Evolutionary conservation across 495 filamentous ascomycete species (phyloP), one percentile per base, ranked within the genome.

Genomic region (Xylona heveae): DNA sequence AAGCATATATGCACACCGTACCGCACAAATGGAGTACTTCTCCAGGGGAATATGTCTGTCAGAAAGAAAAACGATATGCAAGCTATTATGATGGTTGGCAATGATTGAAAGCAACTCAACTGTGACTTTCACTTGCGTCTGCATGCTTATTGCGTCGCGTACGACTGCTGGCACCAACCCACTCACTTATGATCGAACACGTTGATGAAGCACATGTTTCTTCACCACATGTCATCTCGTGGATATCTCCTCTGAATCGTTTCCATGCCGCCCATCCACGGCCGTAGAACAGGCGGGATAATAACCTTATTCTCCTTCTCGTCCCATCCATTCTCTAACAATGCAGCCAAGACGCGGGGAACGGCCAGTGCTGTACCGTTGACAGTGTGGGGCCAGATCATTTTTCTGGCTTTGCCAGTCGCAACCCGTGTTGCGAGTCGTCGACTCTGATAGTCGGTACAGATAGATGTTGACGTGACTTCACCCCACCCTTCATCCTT

Each of bases 281-380:
- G 68, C 44, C 75, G 53, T 52, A 94, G 47, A 20, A 69, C 68
- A 52, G 81, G 66, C 4, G 84, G 84, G 4, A 94, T 59, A 5
- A 31, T 51, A n/a, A 93, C 75, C 3, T 61, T 55, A 36, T 55
- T 58, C 27, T 57, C 61, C 3, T 54, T 36, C 41, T 80, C 71
- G 46, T 78, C 62, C 79, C 82, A 95, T 3, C 83, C 75, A 46
- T 90, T 81, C 62, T 97, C 88, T 50, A 97, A 47, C n/a, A 97
- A 58, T 6, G 82, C 82, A 15, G 88, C 82, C 40, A 97, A 40
- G 13, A 97, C 75, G 21, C 88, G 59, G 12, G 88, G 90, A 12
- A 95, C 74, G 1, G 88, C 88, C 49, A 94, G 53, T 1, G 88
- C 88, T 1, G 88, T 97, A 0, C 88, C 88, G 48, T 97, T 97